phyloP scores from a whole-genome alignment of 805 yeast species.

The Saccharomycopsis sp. region DNA sequence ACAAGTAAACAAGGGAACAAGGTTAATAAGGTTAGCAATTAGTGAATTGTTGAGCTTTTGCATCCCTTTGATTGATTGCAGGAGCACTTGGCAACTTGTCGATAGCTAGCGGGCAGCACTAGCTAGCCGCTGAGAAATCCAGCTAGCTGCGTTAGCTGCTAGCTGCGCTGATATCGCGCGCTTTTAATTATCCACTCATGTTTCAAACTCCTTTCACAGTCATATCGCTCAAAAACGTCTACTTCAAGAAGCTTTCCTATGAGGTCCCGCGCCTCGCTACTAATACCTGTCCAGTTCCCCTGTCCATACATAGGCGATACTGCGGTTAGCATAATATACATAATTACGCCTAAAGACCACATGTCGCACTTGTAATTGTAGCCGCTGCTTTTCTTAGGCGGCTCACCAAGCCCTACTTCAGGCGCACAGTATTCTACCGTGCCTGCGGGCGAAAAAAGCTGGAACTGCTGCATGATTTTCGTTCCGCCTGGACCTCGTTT shows the following conservation, averaged over 20 bases:
- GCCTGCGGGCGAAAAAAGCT: slow-evolving; percentile 33
- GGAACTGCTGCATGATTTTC: slow-evolving; percentile 32
- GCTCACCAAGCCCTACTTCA: slow-evolving; percentile 37
- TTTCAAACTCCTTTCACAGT: slow-evolving; percentile 34
- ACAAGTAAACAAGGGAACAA: no score
- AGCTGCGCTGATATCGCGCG: no score
- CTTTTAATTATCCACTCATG: slow-evolving; percentile 39
- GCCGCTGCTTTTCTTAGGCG: no score
- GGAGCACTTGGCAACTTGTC: no score
- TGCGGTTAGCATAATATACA: slow-evolving; percentile 55
- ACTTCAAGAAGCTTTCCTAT: slow-evolving; percentile 36
- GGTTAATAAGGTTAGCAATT: no score
- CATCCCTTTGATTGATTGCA: no score
- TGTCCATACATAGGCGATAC: slow-evolving; percentile 59
- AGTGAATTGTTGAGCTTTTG: no score
- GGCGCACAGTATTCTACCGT: slow-evolving; percentile 73
- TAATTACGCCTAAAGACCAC: slow-evolving; percentile 63
- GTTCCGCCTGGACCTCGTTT: slow-evolving; percentile 32
- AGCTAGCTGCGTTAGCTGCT: no score
- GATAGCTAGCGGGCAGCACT: no score
- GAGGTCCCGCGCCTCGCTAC: slow-evolving; percentile 39
- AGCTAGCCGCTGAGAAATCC: no score
- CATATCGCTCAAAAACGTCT: slow-evolving; percentile 33
- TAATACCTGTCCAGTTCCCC: slow-evolving; percentile 62
- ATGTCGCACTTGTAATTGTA: slow-evolving; percentile 56